phyloP scores from a whole-genome alignment of 2,329 filamentous ascomycete species.

The Aspergillus floridensis region DNA sequence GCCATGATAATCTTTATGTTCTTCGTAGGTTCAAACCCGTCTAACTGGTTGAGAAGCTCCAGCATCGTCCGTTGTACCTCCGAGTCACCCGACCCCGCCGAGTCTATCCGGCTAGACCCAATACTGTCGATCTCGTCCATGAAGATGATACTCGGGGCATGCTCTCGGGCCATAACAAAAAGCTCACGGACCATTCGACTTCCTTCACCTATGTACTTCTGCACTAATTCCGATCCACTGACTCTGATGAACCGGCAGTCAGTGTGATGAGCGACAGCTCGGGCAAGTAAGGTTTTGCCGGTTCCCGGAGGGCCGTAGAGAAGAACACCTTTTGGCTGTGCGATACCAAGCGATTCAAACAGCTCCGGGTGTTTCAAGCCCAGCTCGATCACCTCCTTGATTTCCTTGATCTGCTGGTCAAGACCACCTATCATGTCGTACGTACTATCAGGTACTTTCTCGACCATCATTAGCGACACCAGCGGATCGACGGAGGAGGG shows the following conservation, averaged over 20 bases:
- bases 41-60: constrained; percentile 95
- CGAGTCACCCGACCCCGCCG: constrained; percentile 90
- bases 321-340: constrained; percentile 94
- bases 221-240: constrained; percentile 90
- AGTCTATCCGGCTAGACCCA: constrained; percentile 93
- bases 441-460: constrained; percentile 98
- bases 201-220: constrained; percentile 99
- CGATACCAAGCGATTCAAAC: constrained; percentile 98
- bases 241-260: constrained; percentile 99
- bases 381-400: constrained; percentile 99
- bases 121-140: constrained; percentile 99
- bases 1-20: constrained; percentile 99
- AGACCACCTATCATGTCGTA: constrained; percentile 99
- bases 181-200: constrained; percentile 97
- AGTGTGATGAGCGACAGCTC: constrained; percentile 96
- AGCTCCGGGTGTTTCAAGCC: constrained; percentile 97
- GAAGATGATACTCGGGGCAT: constrained; percentile 98
- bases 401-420: constrained; percentile 99
- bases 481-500: constrained; percentile 97
- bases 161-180: constrained; percentile 98
- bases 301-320: constrained; percentile 96
- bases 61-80: constrained; percentile 99
- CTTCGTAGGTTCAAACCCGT: constrained; percentile 98
- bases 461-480: constrained; percentile 99
- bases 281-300: constrained; percentile 90